A percentile compares a stretch with the other conserved stretches of the same genome.
These are phyloP conservation scores for Populus hybrid DNA, from an alignment of 441 rosid species.

Conservation along the genomic window DNA sequence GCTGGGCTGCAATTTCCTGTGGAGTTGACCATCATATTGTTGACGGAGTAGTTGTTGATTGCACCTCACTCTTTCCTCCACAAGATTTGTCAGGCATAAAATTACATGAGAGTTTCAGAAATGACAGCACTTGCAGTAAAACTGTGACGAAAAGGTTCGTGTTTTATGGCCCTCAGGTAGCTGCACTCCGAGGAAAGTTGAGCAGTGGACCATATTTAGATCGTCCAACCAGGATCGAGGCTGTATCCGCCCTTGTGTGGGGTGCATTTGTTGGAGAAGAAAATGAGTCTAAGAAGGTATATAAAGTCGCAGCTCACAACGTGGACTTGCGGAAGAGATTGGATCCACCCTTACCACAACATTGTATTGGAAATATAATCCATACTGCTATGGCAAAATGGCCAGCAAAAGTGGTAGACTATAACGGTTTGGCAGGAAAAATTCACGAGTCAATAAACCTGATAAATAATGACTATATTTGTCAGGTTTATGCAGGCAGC, in stretches of 20 bases:
- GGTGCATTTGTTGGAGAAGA: not conserved
- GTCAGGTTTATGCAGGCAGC: not conserved
- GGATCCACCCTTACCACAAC: not conserved
- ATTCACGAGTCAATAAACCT: slow-evolving; percentile 14
- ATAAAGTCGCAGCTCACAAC: not conserved
- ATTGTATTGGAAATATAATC: not conserved
- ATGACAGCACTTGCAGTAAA: not conserved
- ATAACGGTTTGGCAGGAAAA: slow-evolving; percentile 8
- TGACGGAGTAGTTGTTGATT: not conserved
- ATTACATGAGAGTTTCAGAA: not conserved
- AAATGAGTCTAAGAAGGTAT: not conserved
- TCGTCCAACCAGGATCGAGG: slow-evolving; percentile 32
- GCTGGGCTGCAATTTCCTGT: slow-evolving; percentile 14
- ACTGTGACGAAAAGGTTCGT: slow-evolving; percentile 27
- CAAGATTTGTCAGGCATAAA: not conserved
- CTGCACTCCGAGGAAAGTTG: slow-evolving; percentile 16
- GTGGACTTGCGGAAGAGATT: not conserved
- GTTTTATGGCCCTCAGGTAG: slow-evolving; percentile 18
- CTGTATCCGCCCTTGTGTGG: slow-evolving; percentile 20
- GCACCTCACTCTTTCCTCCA: not conserved
- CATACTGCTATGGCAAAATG: not conserved
- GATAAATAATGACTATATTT: slow-evolving; percentile 6
- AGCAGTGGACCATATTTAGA: not conserved
- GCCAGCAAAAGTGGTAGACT: not conserved
- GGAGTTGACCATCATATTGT: not conserved